These are phyloP conservation scores for Lathyrus aphaca DNA, from an alignment of 306 rosid species.

Conservation along the genomic window DNA sequence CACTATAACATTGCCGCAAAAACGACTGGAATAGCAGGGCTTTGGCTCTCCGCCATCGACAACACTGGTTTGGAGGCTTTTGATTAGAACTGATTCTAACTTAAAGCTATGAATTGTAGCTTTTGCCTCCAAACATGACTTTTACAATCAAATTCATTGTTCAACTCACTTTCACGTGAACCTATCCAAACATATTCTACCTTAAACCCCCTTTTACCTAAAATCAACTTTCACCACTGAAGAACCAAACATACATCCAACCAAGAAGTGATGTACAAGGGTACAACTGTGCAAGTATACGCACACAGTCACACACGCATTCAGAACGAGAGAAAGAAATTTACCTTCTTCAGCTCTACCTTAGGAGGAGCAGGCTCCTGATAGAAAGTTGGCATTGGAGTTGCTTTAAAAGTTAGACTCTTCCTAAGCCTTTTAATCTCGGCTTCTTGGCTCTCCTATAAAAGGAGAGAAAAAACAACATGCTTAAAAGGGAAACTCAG, in stretches of 20 bases:
- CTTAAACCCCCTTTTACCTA: not conserved
- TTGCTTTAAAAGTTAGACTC: conserved; percentile 71
- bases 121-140: not conserved
- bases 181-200: not conserved
- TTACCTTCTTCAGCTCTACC: conserved; percentile 70
- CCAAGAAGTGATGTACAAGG: not conserved
- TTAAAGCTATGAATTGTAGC: not conserved
- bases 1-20: no score
- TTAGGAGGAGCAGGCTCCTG: conserved; percentile 79
- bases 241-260: not conserved
- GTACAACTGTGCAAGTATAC: not conserved
- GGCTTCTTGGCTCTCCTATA: conserved; percentile 82
- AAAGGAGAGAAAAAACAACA: conserved; percentile 24
- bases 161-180: not conserved
- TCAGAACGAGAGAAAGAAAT: not conserved
- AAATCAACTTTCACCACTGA: not conserved
- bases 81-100: not conserved
- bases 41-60: no score
- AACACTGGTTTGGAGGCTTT: not conserved
- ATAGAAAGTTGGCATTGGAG: conserved; percentile 77
- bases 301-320: not conserved
- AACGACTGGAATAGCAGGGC: no score
- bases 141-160: not conserved
- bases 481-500: conserved; percentile 23
- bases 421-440: conserved; percentile 73